phyloP scores from a whole-genome alignment of 2,329 filamentous ascomycete genomes.

The Rhynchosporium agropyri region DNA sequence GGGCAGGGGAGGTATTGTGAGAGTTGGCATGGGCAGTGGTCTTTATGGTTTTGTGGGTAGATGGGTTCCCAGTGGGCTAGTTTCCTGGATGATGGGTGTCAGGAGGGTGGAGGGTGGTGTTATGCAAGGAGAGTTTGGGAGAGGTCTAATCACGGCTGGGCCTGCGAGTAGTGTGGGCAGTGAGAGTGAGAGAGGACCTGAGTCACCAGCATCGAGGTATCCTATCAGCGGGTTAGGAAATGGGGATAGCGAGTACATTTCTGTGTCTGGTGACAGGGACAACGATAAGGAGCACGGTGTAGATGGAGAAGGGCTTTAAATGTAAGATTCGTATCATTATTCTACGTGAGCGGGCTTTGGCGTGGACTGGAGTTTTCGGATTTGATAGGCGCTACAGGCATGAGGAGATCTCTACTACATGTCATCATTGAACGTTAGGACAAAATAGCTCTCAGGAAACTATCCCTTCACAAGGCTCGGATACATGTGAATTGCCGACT shows the following conservation, averaged over 20 bases:
- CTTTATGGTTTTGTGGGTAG: slow-evolving; percentile 84
- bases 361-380: background rate
- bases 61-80: slow-evolving; percentile 74
- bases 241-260: slow-evolving; percentile 38
- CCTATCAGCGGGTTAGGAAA: slow-evolving; percentile 22
- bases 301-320: background rate
- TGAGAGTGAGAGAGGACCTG: slow-evolving; percentile 27
- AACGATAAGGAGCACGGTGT: slow-evolving; percentile 10
- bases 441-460: background rate
- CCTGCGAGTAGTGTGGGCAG: slow-evolving; percentile 20
- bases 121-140: slow-evolving; percentile 25
- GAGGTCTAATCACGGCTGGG: slow-evolving; percentile 16
- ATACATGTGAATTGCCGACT: background rate
- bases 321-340: background rate
- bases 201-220: slow-evolving; percentile 17
- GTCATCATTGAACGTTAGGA: background rate
- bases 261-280: slow-evolving; percentile 30
- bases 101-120: slow-evolving; percentile 50
- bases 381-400: background rate
- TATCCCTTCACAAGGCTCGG: slow-evolving; percentile 7
- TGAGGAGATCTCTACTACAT: slow-evolving; percentile 2
- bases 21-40: slow-evolving; percentile 81
- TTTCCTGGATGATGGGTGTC: slow-evolving; percentile 94
- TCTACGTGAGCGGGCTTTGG: background rate
- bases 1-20: slow-evolving; percentile 59